Evolutionary conservation across 2,329 filamentous ascomycete genomes (phyloP).

Genomic region (Emmonsiellopsis sp.): DNA sequence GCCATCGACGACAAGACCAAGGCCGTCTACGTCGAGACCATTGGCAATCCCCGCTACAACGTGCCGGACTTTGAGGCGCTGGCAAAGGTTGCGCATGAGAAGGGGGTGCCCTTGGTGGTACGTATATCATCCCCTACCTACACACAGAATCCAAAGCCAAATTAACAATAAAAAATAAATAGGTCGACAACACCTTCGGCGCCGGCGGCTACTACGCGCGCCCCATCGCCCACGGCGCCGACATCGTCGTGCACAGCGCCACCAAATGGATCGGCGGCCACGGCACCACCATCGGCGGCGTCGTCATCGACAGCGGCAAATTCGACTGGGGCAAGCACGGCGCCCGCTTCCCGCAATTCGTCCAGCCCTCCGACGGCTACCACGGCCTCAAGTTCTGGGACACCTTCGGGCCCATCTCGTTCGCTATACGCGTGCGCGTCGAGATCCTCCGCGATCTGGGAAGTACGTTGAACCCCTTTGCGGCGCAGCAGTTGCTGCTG

Average conservation of each 20-base stretch:
- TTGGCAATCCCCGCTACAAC: constrained; percentile 90
- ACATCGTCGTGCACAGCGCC: constrained; percentile 88
- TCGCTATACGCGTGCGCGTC: constrained; percentile 75
- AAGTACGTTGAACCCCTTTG: constrained; percentile 76
- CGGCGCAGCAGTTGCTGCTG: constrained; percentile 81
- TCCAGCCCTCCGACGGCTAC: constrained; percentile 80
- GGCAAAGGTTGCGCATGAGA: constrained; percentile 65
- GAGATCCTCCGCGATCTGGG: constrained; percentile 87
- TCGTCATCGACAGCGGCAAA: constrained; percentile 80
- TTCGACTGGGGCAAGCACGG: constrained; percentile 88
- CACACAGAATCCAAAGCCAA: background rate
- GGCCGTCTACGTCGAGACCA: constrained; percentile 83
- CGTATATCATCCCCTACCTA: constrained; percentile 10
- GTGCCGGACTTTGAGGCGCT: constrained; percentile 85
- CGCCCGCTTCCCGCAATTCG: constrained; percentile 83
- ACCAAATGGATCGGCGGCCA: constrained; percentile 98
- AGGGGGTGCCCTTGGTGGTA: constrained; percentile 57
- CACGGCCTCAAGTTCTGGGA: constrained; percentile 93
- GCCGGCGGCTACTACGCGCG: constrained; percentile 82
- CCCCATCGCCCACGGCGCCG: constrained; percentile 82
- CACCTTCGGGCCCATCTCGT: constrained; percentile 74
- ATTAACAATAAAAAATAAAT: constrained; percentile 4
- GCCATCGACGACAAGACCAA: constrained; percentile 91
- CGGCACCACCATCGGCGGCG: constrained; percentile 80
- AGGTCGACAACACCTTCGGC: constrained; percentile 92